Percentiles rank a stretch among this genome's conserved stretches.
phyloP scores from a whole-genome alignment of 805 yeast genomes.

The Starmerella davenportii region DNA sequence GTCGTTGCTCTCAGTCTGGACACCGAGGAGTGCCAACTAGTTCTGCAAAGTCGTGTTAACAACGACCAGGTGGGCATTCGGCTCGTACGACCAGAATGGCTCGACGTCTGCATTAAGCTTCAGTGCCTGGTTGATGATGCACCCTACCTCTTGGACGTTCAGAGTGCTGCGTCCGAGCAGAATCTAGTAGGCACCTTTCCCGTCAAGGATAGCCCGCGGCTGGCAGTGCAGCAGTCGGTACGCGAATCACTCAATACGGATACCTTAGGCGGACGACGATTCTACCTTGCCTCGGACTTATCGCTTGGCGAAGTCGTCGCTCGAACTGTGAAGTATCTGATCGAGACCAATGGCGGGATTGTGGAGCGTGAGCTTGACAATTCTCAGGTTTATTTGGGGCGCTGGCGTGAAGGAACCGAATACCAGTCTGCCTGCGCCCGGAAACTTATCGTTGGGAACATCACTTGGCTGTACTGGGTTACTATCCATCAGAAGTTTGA shows the following conservation, averaged over 20 bases:
- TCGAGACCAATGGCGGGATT: constrained; percentile 39
- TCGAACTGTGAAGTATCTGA: constrained; percentile 28
- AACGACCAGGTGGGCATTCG: constrained; percentile 19
- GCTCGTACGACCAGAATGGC: constrained; percentile 63
- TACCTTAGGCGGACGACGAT: constrained; percentile 27
- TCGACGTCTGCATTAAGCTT: constrained; percentile 46
- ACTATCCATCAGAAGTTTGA: constrained; percentile 37
- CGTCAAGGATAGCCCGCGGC: constrained; percentile 13
- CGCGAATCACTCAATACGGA: constrained; percentile 14
- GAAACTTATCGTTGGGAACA: constrained; percentile 38
- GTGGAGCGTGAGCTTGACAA: constrained; percentile 21
- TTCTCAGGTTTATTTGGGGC: constrained; percentile 42
- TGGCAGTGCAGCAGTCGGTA: constrained; percentile 18
- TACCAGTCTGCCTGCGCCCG: constrained; percentile 31
- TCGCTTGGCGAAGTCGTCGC: constrained; percentile 30
- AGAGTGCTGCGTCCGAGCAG: background rate
- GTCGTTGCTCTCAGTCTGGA: constrained; percentile 38
- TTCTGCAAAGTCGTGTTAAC: constrained; percentile 20
- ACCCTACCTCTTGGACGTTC: constrained; percentile 32
- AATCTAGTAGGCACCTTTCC: constrained; percentile 12
- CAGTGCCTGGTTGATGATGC: constrained; percentile 34
- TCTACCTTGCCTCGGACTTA: constrained; percentile 41
- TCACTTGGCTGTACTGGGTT: constrained; percentile 62
- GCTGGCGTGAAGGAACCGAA: constrained; percentile 39
- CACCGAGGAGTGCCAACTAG: constrained; percentile 42